These are phyloP conservation scores for Sporobolus alterniflorus DNA, from an alignment of 202 grass and related monocot genomes.

Conservation along the genomic window DNA sequence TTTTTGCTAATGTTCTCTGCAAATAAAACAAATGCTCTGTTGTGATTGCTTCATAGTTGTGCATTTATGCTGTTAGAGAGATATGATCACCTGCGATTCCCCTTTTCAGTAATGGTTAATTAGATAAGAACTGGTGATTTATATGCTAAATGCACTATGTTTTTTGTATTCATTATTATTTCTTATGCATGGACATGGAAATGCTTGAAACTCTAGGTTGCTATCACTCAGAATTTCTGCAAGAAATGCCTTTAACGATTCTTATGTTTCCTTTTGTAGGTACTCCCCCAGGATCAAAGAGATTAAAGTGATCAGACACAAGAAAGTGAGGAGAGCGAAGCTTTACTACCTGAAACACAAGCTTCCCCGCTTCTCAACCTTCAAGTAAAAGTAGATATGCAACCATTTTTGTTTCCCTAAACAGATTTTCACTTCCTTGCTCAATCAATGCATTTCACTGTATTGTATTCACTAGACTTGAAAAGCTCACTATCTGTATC, in stretches of 20 bases:
- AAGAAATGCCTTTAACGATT: not conserved
- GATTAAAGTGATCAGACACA: constrained; percentile 92
- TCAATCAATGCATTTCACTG: constrained; percentile 33
- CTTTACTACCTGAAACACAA: constrained; percentile 93
- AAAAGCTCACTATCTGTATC: constrained; percentile 29
- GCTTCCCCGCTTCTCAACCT: constrained; percentile 94
- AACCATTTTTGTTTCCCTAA: constrained; percentile 30
- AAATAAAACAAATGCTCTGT: not conserved
- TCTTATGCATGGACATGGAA: constrained; percentile 6
- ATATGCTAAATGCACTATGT: not conserved
- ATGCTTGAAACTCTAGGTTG: constrained; percentile 8
- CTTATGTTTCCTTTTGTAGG: constrained; percentile 45
- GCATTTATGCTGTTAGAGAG: not conserved
- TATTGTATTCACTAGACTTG: constrained; percentile 36
- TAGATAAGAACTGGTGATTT: not conserved
- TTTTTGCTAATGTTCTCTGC: not conserved
- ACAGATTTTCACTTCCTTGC: constrained; percentile 7
- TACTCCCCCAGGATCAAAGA: constrained; percentile 98
- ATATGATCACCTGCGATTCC: constrained; percentile 14
- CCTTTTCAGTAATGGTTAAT: not conserved
- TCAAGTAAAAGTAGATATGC: constrained; percentile 79
- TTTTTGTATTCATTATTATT: not conserved
- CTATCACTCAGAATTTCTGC: not conserved
- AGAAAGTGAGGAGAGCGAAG: constrained; percentile 96
- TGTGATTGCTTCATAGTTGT: not conserved